Base-by-base conservation (phyloP, 352 stramenopile genomes). In the Phytophthora capsici region DNA sequence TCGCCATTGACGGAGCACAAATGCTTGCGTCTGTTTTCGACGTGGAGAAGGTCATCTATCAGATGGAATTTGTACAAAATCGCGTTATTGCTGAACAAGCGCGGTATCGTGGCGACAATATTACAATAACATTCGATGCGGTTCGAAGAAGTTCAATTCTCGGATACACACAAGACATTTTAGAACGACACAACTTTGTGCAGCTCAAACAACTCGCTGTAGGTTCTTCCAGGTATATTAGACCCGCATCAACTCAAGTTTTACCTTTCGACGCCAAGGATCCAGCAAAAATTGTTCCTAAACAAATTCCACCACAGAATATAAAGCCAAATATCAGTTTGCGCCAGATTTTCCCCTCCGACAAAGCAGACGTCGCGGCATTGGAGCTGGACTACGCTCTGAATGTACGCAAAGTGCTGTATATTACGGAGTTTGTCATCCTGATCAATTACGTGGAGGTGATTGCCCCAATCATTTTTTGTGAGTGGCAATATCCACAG, bases 391-490 rank as follows among this genome's bases (percentile, higher is more conserved):
- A 63, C n/a, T 76, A 79, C 25, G 45, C 70, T 1, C 37, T 60
- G 2, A 46, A 67, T 17, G 46, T 66, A 0, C 48, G 70, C 2
- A 45, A 70, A 17, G 38, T 82, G 36, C 49, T 86, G 4, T 77
- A 82, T 30, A 59, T 80, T 26, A 73, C 74, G 6, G 74, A 83
- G 61, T 86, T 80, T 17, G 26, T 82, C 6, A 25, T 83, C 13
- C 40, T 83, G 43, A 63, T 77, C 37, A 77, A 86, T 45, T 82
- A 72, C 30, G 60, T 75, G 3, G 74, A 83, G n/a, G 69, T 81
- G 4, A 57, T 76, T 22, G 64, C 83, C 25, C 72, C 77, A 5
- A 17, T 73, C 3, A 71, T 83, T 22, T 82, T 82, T 52, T 63
- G 74, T 80, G 56, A 59, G 64, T 75, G 47, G 32, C 2, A 13